Conservation (phyloP, 2,329 filamentous ascomycete species). For the Penicillium sp. region DNA sequence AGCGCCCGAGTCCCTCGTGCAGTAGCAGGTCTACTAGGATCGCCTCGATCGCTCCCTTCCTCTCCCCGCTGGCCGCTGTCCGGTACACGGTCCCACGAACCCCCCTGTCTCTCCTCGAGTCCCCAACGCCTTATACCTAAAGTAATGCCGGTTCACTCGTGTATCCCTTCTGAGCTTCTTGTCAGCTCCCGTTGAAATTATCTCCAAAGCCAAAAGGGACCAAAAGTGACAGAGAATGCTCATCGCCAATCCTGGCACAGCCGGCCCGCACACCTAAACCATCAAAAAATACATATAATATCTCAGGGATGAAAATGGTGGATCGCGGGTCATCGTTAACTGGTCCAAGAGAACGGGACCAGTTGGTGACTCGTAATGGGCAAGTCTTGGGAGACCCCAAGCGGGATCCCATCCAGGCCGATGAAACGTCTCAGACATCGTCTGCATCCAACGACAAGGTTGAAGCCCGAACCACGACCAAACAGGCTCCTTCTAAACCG, state of each 20-base stretch:
- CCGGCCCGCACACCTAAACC: slow-evolving; percentile 21
- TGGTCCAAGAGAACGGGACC: slow-evolving; percentile 32
- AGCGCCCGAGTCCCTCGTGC: slow-evolving; percentile 26
- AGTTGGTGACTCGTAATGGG: slow-evolving; percentile 25
- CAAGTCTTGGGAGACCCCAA: slow-evolving; percentile 23
- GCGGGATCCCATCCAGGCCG: slow-evolving; percentile 19
- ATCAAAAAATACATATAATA: slow-evolving; percentile 8
- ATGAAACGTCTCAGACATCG: slow-evolving; percentile 22
- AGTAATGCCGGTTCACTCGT: slow-evolving; percentile 37
- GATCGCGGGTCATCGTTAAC: slow-evolving; percentile 30
- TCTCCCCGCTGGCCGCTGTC: slow-evolving; percentile 26
- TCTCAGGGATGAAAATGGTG: slow-evolving; percentile 32
- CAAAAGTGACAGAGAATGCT: slow-evolving; percentile 28
- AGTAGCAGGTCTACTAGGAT: slow-evolving; percentile 35
- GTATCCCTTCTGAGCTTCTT: slow-evolving; percentile 23
- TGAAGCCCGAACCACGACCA: slow-evolving; percentile 23
- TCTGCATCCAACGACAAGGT: slow-evolving; percentile 21
- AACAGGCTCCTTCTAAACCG: slow-evolving; percentile 27
- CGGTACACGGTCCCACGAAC: slow-evolving; percentile 25
- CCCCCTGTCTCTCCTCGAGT: slow-evolving; percentile 17
- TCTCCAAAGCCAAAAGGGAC: neutral
- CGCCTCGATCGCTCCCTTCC: no score
- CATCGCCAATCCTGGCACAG: slow-evolving; percentile 25
- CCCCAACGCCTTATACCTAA: slow-evolving; percentile 17
- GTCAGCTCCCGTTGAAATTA: slow-evolving; percentile 26